phyloP scores from a whole-genome alignment of 2,329 filamentous ascomycete genomes.

The Blastomyces percursus region DNA sequence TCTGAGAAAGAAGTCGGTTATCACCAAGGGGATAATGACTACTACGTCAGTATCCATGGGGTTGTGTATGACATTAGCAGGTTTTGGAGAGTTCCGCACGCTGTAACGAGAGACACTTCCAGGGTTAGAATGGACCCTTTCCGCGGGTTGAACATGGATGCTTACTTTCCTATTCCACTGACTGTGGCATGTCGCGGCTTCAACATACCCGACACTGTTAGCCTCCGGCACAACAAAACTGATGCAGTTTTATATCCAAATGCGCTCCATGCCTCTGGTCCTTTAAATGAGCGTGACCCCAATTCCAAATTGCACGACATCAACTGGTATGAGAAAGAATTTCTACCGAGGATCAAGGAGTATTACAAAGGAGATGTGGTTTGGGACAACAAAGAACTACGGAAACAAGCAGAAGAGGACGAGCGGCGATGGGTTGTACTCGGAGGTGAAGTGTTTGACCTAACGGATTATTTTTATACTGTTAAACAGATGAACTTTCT shows the following conservation, averaged over 20 bases:
- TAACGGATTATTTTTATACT: slow-evolving; percentile 86
- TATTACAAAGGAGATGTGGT: slow-evolving; percentile 85
- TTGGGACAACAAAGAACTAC: slow-evolving; percentile 49
- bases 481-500: slow-evolving; percentile 47
- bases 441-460: slow-evolving; percentile 66
- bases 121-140: slow-evolving; percentile 58
- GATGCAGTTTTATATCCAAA: slow-evolving; percentile 45
- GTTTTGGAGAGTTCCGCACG: slow-evolving; percentile 78
- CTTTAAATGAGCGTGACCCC: slow-evolving; percentile 39
- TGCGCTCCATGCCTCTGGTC: slow-evolving; percentile 62
- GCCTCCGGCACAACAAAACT: slow-evolving; percentile 49
- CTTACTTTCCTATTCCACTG: slow-evolving; percentile 77
- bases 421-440: slow-evolving; percentile 72
- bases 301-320: slow-evolving; percentile 49
- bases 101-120: slow-evolving; percentile 54
- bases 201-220: slow-evolving; percentile 47
- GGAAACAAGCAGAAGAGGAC: slow-evolving; percentile 53
- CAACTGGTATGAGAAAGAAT: slow-evolving; percentile 67
- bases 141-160: slow-evolving; percentile 65
- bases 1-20: slow-evolving; percentile 54
- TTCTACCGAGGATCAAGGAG: slow-evolving; percentile 68
- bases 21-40: slow-evolving; percentile 65
- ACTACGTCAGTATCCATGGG: slow-evolving; percentile 77
- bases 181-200: slow-evolving; percentile 62
- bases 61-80: slow-evolving; percentile 85